phyloP scores from a whole-genome alignment of 305 asterid genomes.

The Galium porrigens region DNA sequence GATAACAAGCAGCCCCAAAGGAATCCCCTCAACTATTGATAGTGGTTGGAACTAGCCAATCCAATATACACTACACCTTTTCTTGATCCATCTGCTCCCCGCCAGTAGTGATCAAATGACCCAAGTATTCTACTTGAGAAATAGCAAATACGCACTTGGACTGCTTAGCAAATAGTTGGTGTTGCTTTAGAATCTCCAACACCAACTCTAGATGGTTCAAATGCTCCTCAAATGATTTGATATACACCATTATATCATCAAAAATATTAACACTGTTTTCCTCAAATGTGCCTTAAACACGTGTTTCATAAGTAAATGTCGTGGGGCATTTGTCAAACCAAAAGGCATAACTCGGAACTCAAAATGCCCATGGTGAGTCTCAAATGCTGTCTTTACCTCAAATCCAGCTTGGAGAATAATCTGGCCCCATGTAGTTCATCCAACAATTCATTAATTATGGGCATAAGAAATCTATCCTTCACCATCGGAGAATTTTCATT shows the following conservation, averaged over 20 bases:
- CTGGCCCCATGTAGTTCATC: not conserved
- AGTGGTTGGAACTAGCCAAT: not conserved
- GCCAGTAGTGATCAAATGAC: not conserved
- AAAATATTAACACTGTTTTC: not conserved
- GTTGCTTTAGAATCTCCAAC: too few relatives aligned
- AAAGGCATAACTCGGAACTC: not conserved
- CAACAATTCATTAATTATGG: too few relatives aligned
- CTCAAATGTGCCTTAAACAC: not conserved
- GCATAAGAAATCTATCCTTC: not conserved
- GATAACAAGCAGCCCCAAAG: too few relatives aligned
- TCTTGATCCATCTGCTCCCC: not conserved
- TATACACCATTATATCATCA: not conserved
- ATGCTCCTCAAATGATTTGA: not conserved
- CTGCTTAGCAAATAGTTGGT: not conserved
- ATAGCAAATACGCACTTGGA: not conserved
- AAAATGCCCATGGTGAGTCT: too few relatives aligned
- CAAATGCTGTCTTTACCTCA: not conserved
- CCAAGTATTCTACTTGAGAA: not conserved
- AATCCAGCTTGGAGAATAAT: not conserved
- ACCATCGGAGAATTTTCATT: too few relatives aligned
- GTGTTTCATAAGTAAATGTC: not conserved
- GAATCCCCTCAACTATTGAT: not conserved
- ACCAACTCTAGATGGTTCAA: too few relatives aligned
- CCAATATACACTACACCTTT: not conserved
- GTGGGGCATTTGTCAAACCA: not conserved